Conservation (phyloP, 805 yeast species). For the Wickerhamiella lipophila region DNA sequence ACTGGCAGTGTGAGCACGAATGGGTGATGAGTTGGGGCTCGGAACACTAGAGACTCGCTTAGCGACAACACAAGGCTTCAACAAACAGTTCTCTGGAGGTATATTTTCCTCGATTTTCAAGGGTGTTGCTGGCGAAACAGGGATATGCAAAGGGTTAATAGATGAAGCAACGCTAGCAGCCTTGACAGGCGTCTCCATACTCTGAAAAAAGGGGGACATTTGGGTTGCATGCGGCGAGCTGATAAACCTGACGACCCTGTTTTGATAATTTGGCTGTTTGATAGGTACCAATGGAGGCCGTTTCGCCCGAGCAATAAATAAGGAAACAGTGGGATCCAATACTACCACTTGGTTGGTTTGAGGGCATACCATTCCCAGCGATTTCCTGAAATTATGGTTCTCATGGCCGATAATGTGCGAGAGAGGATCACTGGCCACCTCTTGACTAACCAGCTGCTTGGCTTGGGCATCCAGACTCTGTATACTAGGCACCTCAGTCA, state of each 20-base stretch:
- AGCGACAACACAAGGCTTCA: not conserved
- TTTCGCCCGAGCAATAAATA: not conserved
- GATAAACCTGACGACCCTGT: not conserved
- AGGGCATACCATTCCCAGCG: slow-evolving; percentile 54
- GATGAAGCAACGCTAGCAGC: too few species aligned
- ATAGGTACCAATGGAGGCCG: not conserved
- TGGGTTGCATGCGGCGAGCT: not conserved
- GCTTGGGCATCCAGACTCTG: not conserved
- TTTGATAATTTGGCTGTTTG: not conserved
- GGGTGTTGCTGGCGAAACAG: too few species aligned
- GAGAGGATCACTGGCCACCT: not conserved
- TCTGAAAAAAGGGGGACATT: slow-evolving; percentile 6
- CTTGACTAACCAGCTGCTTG: not conserved
- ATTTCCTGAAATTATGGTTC: not conserved
- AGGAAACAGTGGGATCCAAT: slow-evolving; percentile 1
- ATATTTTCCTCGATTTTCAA: not conserved
- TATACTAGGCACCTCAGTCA: not conserved
- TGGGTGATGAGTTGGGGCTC: not conserved
- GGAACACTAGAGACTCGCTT: not conserved
- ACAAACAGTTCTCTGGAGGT: not conserved
- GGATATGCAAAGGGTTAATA: too few species aligned
- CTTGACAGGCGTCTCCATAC: too few species aligned
- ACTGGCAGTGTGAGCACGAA: not conserved
- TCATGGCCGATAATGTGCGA: slow-evolving; percentile 24
- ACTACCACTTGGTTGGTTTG: slow-evolving; percentile 33